Conservation (phyloP, 2,329 filamentous ascomycete species). For the Monilinia polystroma region DNA sequence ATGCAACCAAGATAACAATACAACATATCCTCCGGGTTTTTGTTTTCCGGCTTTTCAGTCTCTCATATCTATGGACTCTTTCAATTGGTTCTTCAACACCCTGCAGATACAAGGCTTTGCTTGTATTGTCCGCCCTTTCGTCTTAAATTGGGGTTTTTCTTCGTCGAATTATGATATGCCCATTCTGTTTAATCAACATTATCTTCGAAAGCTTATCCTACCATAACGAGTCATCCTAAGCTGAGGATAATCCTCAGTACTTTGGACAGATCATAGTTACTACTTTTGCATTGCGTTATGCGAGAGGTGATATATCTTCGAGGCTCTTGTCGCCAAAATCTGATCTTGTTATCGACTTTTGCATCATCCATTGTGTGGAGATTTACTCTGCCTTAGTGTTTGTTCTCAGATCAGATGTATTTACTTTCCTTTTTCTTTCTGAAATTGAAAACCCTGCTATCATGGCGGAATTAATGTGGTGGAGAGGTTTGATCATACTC, state of each 20-base stretch:
- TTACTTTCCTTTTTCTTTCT: constrained; percentile 25
- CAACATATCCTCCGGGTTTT: constrained; percentile 39
- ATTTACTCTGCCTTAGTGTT: constrained; percentile 33
- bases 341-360: constrained; percentile 33
- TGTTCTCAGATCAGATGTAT: constrained; percentile 28
- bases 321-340: constrained; percentile 30
- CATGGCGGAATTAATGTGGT: constrained; percentile 31
- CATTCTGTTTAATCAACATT: constrained; percentile 40
- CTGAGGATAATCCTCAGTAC: constrained; percentile 51
- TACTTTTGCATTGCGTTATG: constrained; percentile 49
- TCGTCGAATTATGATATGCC: constrained; percentile 38
- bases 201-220: constrained; percentile 41
- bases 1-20: constrained; percentile 37
- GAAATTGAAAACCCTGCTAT: constrained; percentile 27
- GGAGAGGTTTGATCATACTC: constrained; percentile 33
- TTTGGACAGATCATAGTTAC: constrained; percentile 64
- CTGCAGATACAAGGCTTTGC: constrained; percentile 37
- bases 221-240: constrained; percentile 58
- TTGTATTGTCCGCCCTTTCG: constrained; percentile 33
- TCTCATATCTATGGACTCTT: constrained; percentile 41
- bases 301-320: constrained; percentile 30
- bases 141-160: constrained; percentile 29
- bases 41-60: constrained; percentile 38
- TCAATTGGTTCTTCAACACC: constrained; percentile 37
- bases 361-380: constrained; percentile 32